Conservation (phyloP, 441 rosid species). For the Theobroma grandiflorum region DNA sequence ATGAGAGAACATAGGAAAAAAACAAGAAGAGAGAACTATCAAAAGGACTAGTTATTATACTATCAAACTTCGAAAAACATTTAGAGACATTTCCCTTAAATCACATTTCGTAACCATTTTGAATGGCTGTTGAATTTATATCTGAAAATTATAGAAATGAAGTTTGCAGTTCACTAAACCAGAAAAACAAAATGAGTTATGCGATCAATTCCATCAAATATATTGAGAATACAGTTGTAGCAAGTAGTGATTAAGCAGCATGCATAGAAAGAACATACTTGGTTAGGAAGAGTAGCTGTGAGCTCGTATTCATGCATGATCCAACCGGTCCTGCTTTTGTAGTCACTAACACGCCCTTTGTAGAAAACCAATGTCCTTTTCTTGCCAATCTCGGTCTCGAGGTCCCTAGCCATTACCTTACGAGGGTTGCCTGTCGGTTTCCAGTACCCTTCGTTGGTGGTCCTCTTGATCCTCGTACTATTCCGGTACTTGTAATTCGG, state of each 20-base stretch:
- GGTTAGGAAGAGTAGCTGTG: slow-evolving; percentile 17
- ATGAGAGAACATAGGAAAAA: background rate
- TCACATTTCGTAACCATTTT: no score
- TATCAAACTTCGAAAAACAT: background rate
- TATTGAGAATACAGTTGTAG: background rate
- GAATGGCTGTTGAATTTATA: background rate
- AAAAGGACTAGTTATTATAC: background rate
- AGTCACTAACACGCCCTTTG: slow-evolving; percentile 23
- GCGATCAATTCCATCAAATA: background rate
- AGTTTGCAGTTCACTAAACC: no score
- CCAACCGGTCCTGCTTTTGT: slow-evolving; percentile 32
- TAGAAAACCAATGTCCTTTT: slow-evolving; percentile 43
- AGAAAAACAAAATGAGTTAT: no score
- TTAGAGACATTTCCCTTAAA: background rate
- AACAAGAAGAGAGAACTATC: no score
- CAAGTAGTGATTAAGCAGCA: background rate
- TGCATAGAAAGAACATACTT: background rate
- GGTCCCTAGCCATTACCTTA: slow-evolving; percentile 13
- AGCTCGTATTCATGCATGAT: slow-evolving; percentile 40
- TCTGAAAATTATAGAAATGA: no score
- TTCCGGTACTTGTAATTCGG: slow-evolving; percentile 18
- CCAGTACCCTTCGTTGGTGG: slow-evolving; percentile 41
- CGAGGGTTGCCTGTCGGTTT: slow-evolving; percentile 36
- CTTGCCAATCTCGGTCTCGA: slow-evolving; percentile 29
- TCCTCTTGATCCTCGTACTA: slow-evolving; percentile 28